These are phyloP conservation scores for Candolleomyces aberdarensis DNA, from an alignment of 768 basidiomycete genomes.

Conservation along the genomic window DNA sequence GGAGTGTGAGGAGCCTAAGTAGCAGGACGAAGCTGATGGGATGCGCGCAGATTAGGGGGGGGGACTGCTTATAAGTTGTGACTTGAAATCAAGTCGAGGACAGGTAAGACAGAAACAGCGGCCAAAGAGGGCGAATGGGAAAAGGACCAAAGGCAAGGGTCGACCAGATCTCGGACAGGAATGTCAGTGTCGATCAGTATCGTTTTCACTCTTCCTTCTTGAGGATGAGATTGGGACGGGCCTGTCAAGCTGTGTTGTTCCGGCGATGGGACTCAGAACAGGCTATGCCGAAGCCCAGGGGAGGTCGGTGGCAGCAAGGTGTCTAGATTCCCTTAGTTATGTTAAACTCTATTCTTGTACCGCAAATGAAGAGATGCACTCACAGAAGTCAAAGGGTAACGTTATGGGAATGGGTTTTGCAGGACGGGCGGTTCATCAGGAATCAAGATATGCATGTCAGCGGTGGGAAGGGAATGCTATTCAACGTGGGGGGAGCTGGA, in stretches of 20 bases:
- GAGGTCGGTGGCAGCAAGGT: not conserved
- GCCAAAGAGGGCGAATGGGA: not conserved
- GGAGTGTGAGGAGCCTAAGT: not conserved
- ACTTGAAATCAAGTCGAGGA: constrained; percentile 2
- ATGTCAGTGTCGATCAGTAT: constrained; percentile 2
- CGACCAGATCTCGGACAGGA: not conserved
- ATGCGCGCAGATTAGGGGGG: constrained; percentile 5
- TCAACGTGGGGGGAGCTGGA: not conserved
- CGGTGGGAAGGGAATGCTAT: constrained; percentile 1
- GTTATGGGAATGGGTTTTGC: not conserved
- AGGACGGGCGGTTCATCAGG: not conserved
- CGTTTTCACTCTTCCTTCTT: not conserved
- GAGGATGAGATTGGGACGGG: constrained; percentile 1
- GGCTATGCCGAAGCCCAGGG: not conserved
- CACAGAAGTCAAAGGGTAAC: not conserved
- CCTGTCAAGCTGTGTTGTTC: constrained; percentile 2
- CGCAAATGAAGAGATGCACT: too few species aligned
- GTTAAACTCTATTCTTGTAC: not conserved
- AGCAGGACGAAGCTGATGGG: not conserved
- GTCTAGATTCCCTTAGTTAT: not conserved
- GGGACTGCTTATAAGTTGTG: not conserved
- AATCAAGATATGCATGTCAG: constrained; percentile 1
- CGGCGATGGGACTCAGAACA: not conserved
- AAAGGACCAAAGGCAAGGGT: constrained; percentile 2
- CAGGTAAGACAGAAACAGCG: not conserved